Evolutionary conservation across 2,329 filamentous ascomycete genomes (phyloP).

Genomic region (Hypocrella siamensis): DNA sequence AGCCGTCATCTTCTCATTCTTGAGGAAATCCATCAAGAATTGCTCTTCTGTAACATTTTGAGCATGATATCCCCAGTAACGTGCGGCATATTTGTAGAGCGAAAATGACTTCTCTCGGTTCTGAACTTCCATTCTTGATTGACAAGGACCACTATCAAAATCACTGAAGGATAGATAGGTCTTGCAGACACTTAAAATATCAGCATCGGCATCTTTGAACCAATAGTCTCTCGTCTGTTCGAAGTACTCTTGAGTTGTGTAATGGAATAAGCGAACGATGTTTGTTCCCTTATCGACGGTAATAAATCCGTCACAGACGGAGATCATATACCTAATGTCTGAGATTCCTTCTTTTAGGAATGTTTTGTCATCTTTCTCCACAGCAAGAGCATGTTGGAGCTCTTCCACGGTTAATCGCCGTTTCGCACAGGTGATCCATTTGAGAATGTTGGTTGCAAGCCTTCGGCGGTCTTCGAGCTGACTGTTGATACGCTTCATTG

Average conservation of each 20-base stretch:
- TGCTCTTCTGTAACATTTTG: not conserved
- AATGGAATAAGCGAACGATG: constrained; percentile 20
- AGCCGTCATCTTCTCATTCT: not conserved
- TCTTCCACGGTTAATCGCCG: constrained; percentile 16
- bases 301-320: constrained; percentile 11
- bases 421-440: constrained; percentile 21
- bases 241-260: constrained; percentile 26
- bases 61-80: not conserved
- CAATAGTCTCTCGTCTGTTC: constrained; percentile 9
- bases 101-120: not conserved
- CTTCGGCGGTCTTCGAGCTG: constrained; percentile 12
- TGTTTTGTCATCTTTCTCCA: constrained; percentile 15
- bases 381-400: constrained; percentile 23
- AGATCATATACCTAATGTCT: constrained; percentile 4
- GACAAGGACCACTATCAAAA: not conserved
- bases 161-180: not conserved
- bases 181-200: not conserved
- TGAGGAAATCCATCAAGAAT: not conserved
- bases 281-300: constrained; percentile 18
- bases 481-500: constrained; percentile 21
- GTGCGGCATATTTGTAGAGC: not conserved
- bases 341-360: constrained; percentile 12
- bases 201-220: not conserved
- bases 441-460: constrained; percentile 10
- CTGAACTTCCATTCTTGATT: not conserved